phyloP scores from a whole-genome alignment of 2,329 filamentous ascomycete species.

The Hysterium pulicare region DNA sequence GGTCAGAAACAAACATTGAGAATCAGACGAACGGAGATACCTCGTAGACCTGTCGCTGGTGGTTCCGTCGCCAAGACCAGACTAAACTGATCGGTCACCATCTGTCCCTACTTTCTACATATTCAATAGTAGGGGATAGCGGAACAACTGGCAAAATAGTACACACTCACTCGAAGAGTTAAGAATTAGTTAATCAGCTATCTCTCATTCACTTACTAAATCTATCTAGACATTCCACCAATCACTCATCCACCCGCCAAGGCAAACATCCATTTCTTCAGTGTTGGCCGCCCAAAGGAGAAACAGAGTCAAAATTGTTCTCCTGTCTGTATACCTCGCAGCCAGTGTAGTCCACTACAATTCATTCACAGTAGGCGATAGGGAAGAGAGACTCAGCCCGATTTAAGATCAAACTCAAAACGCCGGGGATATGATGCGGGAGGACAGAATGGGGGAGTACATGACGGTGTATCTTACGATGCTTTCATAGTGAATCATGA shows the following conservation, averaged over 20 bases:
- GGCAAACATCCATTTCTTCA: neutral
- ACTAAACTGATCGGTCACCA: too few relatives aligned
- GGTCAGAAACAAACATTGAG: too few relatives aligned
- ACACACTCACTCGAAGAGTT: too few relatives aligned
- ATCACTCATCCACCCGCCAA: neutral
- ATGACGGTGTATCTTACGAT: constrained; percentile 42
- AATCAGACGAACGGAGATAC: too few relatives aligned
- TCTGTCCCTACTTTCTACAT: too few relatives aligned
- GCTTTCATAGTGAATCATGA: constrained; percentile 35
- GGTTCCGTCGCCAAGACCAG: too few relatives aligned
- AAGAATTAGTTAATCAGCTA: neutral
- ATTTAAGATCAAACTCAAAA: constrained; percentile 21
- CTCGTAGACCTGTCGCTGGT: too few relatives aligned
- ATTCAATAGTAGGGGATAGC: too few relatives aligned
- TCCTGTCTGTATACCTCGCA: constrained; percentile 8
- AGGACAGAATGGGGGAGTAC: constrained; percentile 31
- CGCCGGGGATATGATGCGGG: constrained; percentile 42
- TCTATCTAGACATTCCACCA: neutral
- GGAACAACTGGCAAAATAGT: too few relatives aligned
- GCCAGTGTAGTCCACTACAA: constrained; percentile 16
- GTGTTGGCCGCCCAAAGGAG: too few relatives aligned
- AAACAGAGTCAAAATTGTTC: too few relatives aligned
- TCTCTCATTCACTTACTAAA: neutral
- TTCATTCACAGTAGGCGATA: too few relatives aligned
- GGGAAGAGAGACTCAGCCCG: constrained; percentile 18